Conservation (phyloP, 495 filamentous ascomycete species). For the Aspergillus indologenus region DNA sequence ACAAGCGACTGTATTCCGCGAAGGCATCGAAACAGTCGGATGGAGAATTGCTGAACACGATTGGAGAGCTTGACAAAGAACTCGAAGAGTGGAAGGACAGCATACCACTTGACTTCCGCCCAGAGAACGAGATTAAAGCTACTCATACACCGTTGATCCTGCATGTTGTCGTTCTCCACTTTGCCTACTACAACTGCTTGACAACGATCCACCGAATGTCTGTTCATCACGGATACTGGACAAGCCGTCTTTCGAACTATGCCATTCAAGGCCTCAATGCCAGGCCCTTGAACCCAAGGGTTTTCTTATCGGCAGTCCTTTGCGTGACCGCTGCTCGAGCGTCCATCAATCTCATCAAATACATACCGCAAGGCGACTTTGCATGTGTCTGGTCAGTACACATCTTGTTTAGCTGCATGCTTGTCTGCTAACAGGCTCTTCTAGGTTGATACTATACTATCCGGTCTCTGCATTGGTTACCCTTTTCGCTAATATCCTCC, state of each 20-base stretch:
- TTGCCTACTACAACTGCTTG: conserved; percentile 95
- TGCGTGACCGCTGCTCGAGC: conserved; percentile 90
- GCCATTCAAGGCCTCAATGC: conserved; percentile 92
- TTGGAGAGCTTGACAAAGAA: conserved; percentile 90
- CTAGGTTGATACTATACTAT: conserved; percentile 93
- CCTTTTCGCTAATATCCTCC: conserved; percentile 93
- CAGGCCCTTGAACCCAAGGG: conserved; percentile 83
- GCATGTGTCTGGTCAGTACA: conserved; percentile 85
- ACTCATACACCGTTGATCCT: conserved; percentile 85
- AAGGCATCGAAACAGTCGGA: conserved; percentile 90
- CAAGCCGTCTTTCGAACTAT: conserved; percentile 88
- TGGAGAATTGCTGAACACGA: conserved; percentile 90
- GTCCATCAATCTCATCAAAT: conserved; percentile 89
- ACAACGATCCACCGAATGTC: conserved; percentile 99
- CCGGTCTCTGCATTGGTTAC: conserved; percentile 94
- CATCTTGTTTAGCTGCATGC: background rate
- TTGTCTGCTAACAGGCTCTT: conserved; percentile 24
- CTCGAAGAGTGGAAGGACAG: conserved; percentile 95
- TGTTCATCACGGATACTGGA: conserved; percentile 98
- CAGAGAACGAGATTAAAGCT: conserved; percentile 90
- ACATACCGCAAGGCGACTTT: conserved; percentile 92
- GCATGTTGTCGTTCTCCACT: conserved; percentile 89
- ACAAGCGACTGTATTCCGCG: conserved; percentile 89
- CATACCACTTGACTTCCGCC: conserved; percentile 90
- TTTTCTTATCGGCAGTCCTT: conserved; percentile 89